phyloP scores from a whole-genome alignment of 1,284 basidiomycete genomes.

The Xerocomus minutiporus region DNA sequence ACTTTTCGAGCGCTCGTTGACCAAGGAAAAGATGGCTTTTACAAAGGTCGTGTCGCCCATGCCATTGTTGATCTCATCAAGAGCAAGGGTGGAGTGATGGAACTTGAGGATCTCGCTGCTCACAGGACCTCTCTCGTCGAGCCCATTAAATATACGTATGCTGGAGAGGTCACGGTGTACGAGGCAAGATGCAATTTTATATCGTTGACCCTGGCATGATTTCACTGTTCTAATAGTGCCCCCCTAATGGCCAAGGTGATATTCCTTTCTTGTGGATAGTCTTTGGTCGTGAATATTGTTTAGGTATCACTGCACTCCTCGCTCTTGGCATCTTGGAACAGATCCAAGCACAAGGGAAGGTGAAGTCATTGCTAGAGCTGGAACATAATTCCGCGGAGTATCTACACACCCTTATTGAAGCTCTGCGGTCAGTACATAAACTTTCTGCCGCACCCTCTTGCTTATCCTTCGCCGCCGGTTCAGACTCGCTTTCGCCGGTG shows the following conservation, averaged over 20 bases:
- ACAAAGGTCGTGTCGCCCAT: constrained; percentile 84
- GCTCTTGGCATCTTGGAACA: constrained; percentile 90
- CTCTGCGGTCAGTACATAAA: constrained; percentile 53
- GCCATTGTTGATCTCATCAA: constrained; percentile 84
- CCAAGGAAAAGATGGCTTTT: constrained; percentile 87
- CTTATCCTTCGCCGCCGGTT: constrained; percentile 1
- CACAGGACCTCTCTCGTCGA: constrained; percentile 79
- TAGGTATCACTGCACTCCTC: constrained; percentile 84
- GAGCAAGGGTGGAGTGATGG: constrained; percentile 86
- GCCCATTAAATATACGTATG: constrained; percentile 89
- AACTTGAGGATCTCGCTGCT: constrained; percentile 78
- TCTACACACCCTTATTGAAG: constrained; percentile 84
- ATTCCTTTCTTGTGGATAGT: not conserved
- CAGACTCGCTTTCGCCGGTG: constrained; percentile 75
- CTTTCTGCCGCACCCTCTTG: not conserved
- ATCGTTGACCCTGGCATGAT: not conserved
- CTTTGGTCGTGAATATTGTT: constrained; percentile 1
- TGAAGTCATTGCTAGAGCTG: constrained; percentile 68
- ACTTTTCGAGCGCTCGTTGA: constrained; percentile 80
- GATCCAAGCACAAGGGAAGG: constrained; percentile 70
- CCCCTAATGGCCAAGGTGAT: constrained; percentile 90
- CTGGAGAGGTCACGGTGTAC: constrained; percentile 74
- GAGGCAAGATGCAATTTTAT: constrained; percentile 52
- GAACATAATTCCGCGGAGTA: constrained; percentile 88
- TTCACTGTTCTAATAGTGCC: constrained; percentile 52